Percentiles rank a stretch among this genome's conserved stretches.
phyloP scores from a whole-genome alignment of 768 basidiomycete species.

The Trametes meyenii region DNA sequence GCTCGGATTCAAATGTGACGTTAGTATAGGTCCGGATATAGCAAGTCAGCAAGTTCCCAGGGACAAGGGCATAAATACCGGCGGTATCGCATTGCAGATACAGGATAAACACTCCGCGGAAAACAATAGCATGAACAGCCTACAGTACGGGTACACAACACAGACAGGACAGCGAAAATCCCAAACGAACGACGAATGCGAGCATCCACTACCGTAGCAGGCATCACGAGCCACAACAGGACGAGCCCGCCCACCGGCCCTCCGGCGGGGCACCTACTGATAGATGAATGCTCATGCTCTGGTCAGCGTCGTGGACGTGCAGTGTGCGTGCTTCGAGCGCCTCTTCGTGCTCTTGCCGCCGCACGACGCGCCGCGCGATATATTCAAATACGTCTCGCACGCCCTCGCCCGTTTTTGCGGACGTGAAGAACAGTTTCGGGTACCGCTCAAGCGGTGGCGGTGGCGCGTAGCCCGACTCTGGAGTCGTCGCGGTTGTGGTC shows the following conservation, averaged over 20 bases:
- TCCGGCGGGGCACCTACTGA: background rate
- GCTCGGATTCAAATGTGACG: too few species aligned
- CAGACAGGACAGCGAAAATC: background rate
- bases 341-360: slow-evolving; percentile 70
- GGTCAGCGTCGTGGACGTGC: slow-evolving; percentile 42
- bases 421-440: slow-evolving; percentile 72
- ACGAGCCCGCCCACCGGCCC: background rate
- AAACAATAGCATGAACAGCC: slow-evolving; percentile 14
- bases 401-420: slow-evolving; percentile 77
- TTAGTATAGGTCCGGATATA: background rate
- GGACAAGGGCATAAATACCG: slow-evolving; percentile 7
- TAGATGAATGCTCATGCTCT: slow-evolving; percentile 42
- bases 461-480: slow-evolving; percentile 21
- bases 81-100: slow-evolving; percentile 11
- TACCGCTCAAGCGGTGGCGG: slow-evolving; percentile 48
- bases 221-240: slow-evolving; percentile 15
- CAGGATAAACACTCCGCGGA: slow-evolving; percentile 11
- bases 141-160: slow-evolving; percentile 15
- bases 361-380: slow-evolving; percentile 62
- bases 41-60: too few species aligned
- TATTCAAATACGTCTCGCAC: slow-evolving; percentile 79
- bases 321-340: slow-evolving; percentile 48
- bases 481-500: slow-evolving; percentile 31
- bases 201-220: background rate
- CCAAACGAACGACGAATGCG: background rate